Conservation (phyloP, 345 rosid genomes). For the Excoecaria agallocha region DNA sequence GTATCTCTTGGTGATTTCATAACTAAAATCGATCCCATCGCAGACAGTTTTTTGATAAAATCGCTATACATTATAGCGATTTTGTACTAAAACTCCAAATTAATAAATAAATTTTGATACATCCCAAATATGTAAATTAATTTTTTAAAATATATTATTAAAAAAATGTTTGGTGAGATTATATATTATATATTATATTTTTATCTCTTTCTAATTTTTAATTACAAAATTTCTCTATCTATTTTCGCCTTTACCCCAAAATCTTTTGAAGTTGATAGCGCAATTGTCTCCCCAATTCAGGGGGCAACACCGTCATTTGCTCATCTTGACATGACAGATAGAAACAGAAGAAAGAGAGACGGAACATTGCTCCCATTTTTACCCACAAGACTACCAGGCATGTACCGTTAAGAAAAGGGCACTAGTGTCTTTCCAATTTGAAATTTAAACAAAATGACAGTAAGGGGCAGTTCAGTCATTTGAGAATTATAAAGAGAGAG, state of each 20-base stretch:
- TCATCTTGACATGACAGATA: neutral
- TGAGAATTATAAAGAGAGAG: conserved; percentile 7
- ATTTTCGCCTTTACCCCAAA: neutral
- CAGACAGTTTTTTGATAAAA: no score
- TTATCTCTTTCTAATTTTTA: neutral
- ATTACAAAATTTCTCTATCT: neutral
- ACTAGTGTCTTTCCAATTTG: neutral
- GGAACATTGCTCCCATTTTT: neutral
- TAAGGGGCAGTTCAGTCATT: conserved; percentile 1
- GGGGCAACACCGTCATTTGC: neutral
- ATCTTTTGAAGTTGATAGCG: no score
- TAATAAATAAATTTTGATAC: no score
- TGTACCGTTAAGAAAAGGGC: neutral
- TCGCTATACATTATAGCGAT: no score
- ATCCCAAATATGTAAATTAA: no score
- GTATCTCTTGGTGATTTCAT: no score
- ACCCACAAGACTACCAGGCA: neutral
- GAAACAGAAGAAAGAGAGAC: neutral
- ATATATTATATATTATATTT: no score
- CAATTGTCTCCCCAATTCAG: neutral
- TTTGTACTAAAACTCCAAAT: no score
- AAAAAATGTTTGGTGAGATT: no score
- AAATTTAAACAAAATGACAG: neutral
- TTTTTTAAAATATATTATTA: no score
- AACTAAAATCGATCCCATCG: no score